Conservation (phyloP, 345 rosid genomes). For the Citrus inodora region DNA sequence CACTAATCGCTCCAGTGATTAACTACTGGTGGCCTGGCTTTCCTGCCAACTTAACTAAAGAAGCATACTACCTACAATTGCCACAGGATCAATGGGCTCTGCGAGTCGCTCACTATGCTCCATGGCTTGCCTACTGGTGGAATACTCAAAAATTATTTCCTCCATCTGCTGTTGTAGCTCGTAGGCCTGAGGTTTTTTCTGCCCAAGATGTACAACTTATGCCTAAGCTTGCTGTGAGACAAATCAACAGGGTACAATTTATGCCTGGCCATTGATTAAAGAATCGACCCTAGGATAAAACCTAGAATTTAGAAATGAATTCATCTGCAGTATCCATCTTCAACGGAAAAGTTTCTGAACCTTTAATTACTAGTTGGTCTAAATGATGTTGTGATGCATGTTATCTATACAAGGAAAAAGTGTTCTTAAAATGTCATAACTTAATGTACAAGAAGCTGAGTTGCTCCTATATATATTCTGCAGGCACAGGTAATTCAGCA, state of each 20-base stretch:
- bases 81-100: constrained; percentile 55
- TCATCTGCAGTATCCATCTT: background rate
- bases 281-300: background rate
- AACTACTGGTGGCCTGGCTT: constrained; percentile 65
- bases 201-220: constrained; percentile 33
- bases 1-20: constrained; percentile 38
- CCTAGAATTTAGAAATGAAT: background rate
- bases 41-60: constrained; percentile 33
- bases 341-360: background rate
- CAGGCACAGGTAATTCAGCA: constrained; percentile 42
- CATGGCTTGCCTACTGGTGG: constrained; percentile 61
- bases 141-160: constrained; percentile 55
- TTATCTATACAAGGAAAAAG: background rate
- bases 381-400: background rate
- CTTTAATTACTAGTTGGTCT: no score
- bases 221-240: constrained; percentile 14
- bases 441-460: background rate
- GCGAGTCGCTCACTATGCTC: constrained; percentile 44
- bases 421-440: background rate
- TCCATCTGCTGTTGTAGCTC: constrained; percentile 24
- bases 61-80: constrained; percentile 29
- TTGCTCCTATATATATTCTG: background rate
- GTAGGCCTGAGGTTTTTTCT: constrained; percentile 26
- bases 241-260: constrained; percentile 18
- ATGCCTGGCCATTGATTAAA: background rate